Evolutionary conservation across 768 basidiomycete species (phyloP).

Genomic region (Boletus speciosus): DNA sequence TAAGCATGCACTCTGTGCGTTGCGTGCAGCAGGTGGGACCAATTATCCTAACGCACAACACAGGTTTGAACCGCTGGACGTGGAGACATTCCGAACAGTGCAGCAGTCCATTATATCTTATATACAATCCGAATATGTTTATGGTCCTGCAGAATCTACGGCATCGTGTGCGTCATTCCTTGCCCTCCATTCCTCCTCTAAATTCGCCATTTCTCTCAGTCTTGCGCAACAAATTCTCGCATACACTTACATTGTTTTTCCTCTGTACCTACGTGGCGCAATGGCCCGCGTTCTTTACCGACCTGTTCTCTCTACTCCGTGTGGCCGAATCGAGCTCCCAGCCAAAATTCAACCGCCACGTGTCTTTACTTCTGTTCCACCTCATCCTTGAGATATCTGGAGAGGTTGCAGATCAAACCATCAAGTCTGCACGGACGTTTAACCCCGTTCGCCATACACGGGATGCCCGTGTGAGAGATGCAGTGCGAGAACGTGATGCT

Average conservation of each 20-base stretch:
- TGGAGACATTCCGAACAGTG: constrained; percentile 64
- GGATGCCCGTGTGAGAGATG: constrained; percentile 84
- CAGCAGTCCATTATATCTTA: constrained; percentile 79
- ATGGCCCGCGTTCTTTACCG: constrained; percentile 82
- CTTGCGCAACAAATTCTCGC: constrained; percentile 92
- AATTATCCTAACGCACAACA: constrained; percentile 9
- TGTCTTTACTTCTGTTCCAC: constrained; percentile 87
- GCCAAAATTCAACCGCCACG: constrained; percentile 72
- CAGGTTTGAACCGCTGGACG: constrained; percentile 66
- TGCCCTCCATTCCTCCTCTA: not conserved
- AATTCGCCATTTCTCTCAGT: constrained; percentile 42
- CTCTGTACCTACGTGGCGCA: constrained; percentile 81
- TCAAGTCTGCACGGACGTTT: constrained; percentile 82
- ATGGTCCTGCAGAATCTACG: constrained; percentile 77
- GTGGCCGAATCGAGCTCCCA: constrained; percentile 53
- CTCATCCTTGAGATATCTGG: constrained; percentile 92
- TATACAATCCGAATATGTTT: constrained; percentile 84
- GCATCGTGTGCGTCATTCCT: constrained; percentile 66
- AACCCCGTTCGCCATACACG: constrained; percentile 67
- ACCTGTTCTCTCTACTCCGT: constrained; percentile 71
- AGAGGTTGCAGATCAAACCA: constrained; percentile 94
- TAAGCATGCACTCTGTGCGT: constrained; percentile 39
- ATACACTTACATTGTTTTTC: constrained; percentile 86
- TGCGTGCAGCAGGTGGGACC: not conserved
- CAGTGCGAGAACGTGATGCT: constrained; percentile 87